phyloP scores from a whole-genome alignment of 2,329 filamentous ascomycete species.

The Coniochaeta sp. region DNA sequence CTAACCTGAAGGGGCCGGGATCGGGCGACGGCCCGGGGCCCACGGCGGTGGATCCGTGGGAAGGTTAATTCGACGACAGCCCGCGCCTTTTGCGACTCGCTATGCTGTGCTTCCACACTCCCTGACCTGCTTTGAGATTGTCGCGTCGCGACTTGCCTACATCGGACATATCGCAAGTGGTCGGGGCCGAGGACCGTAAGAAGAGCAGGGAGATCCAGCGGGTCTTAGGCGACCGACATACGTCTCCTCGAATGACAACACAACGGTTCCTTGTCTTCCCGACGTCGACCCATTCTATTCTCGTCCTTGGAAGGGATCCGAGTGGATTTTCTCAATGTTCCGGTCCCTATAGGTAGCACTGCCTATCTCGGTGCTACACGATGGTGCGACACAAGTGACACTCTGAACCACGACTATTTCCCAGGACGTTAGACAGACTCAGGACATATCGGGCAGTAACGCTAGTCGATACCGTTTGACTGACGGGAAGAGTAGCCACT shows the following conservation, averaged over 20 bases:
- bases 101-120: neutral
- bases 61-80: conserved; percentile 4
- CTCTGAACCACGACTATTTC: neutral
- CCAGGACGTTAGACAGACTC: neutral
- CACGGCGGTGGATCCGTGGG: neutral
- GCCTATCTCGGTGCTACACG: neutral
- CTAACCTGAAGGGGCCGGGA: neutral
- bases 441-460: neutral
- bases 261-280: neutral
- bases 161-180: neutral
- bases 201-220: neutral
- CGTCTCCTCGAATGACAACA: neutral
- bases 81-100: neutral
- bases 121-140: neutral
- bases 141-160: neutral
- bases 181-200: neutral
- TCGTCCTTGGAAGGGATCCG: neutral
- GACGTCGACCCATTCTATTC: neutral
- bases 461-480: too few relatives aligned
- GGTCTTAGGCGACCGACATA: too few relatives aligned
- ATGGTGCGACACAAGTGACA: neutral
- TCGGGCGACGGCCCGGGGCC: conserved; percentile 1
- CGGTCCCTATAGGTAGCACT: neutral
- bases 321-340: neutral
- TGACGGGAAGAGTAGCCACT: too few relatives aligned